Evolutionary conservation across 129 eudicot species (phyloP), one percentile per base, ranked within the genome.

Genomic region (Apium graveolens): DNA sequence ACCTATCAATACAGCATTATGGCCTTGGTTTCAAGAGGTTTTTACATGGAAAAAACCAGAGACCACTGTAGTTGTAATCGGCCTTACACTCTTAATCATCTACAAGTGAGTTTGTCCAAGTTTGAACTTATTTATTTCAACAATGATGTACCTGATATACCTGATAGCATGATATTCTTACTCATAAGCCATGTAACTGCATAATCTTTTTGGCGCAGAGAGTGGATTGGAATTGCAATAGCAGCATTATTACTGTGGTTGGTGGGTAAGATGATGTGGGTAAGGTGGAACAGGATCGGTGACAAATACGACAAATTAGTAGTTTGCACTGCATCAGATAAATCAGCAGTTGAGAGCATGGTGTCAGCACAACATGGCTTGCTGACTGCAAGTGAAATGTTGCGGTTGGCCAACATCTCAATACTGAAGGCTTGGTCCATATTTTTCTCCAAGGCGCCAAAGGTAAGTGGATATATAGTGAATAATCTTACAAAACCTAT

Each of bases 281-380:
- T 86, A 11, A 88, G 88, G 80, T 81, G 77, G 63, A 78, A 70
- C 9, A 84, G 78, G 78, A 78, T 74, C 7, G 83, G 83, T 29
- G 60, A 86, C 75, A 84, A 75, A 80, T 13, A 78, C 87, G 32
- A 73, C 78, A 94, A 88, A 81, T 60, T 91, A 63, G 91, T 90
- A 0, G 85, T 91, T 31, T 81, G 80, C 70, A 91, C 92, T 0
- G 92, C 88, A 20, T 91, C 96, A 14, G 96, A 95, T 34, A 90
- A 90, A 76, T 70, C 97, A 29, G 76, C 94, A 27, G 82, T 88
- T 87, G 97, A 95, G 86, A 95, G 91, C 83, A 83, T 90, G 44
- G 97, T 95, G 10, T 91, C 97, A 0, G 96, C 96, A 27, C 98
- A 95, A 73, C 96, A 90, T 42, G 98, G 96, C 17, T 70, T 95